Conservation (phyloP, 169 alveolate genomes). For the Theileria orientalis region DNA sequence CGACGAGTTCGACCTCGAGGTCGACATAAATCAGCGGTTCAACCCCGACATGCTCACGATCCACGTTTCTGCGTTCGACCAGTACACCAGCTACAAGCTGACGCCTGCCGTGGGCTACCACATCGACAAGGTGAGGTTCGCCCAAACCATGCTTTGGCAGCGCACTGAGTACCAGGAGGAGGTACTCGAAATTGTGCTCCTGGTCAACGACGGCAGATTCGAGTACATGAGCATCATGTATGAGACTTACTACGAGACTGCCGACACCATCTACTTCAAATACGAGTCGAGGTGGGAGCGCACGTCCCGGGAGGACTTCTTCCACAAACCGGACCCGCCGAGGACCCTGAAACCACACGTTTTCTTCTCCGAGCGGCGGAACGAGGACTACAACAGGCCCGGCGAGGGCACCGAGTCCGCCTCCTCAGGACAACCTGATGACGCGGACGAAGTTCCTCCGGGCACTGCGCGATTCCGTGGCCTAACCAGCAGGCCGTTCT, state of each 20-base stretch:
- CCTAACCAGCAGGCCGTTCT: too few species aligned
- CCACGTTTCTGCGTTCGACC: not conserved
- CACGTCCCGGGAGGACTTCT: not conserved
- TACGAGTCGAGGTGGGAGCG: not conserved
- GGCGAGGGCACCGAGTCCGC: too few species aligned
- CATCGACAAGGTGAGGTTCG: not conserved
- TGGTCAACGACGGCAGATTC: not conserved
- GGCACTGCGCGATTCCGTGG: too few species aligned
- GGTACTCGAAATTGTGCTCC: not conserved
- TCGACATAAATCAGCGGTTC: not conserved
- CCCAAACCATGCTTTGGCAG: not conserved
- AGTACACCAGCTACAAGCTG: not conserved
- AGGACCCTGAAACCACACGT: too few species aligned
- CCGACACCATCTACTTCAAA: not conserved
- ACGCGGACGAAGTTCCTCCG: too few species aligned
- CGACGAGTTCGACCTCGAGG: not conserved
- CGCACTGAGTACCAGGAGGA: not conserved
- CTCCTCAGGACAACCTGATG: too few species aligned
- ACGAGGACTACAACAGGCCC: too few species aligned
- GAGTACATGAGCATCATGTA: not conserved
- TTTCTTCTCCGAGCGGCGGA: too few species aligned
- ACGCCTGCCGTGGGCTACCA: not conserved
- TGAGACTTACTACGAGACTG: constrained; percentile 5
- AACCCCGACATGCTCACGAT: not conserved
- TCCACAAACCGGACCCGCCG: too few species aligned